phyloP scores from a whole-genome alignment of 202 grass and related monocot species.

The Zoysia matrella region DNA sequence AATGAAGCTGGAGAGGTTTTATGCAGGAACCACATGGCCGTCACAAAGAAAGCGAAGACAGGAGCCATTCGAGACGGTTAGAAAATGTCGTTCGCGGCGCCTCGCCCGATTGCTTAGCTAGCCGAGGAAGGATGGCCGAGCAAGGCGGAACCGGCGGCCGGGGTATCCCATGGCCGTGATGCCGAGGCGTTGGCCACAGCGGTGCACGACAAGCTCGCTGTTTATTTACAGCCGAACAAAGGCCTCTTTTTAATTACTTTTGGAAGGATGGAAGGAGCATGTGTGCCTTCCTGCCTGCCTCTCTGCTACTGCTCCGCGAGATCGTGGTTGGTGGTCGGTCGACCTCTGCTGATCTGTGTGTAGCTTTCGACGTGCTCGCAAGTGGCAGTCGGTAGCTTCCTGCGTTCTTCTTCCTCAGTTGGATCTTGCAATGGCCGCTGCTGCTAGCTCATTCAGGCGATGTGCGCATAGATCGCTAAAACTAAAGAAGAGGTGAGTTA shows the following conservation, averaged over 20 bases:
- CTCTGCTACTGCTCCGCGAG: neutral
- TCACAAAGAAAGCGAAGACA: conserved; percentile 3
- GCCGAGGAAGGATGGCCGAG: neutral
- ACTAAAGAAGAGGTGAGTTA: too few relatives aligned
- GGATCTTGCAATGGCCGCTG: neutral
- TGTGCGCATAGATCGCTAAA: neutral
- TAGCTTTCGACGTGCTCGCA: neutral
- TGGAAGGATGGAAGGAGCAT: conserved; percentile 56
- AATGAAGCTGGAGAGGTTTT: conserved; percentile 2
- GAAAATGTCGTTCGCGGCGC: neutral
- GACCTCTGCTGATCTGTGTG: conserved; percentile 20
- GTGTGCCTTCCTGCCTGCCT: conserved; percentile 44
- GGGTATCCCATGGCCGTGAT: conserved; percentile 33
- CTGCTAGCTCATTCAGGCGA: neutral
- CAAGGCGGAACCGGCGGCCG: neutral
- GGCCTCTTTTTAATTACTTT: conserved; percentile 27
- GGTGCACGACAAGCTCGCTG: conserved; percentile 44
- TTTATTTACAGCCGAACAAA: neutral
- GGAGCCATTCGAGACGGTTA: conserved; percentile 11
- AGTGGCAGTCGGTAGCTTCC: neutral
- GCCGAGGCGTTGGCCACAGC: conserved; percentile 8
- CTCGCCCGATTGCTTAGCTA: conserved; percentile 23
- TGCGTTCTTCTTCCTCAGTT: neutral
- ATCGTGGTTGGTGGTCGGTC: conserved; percentile 34
- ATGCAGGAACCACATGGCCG: conserved; percentile 47